Percentiles rank a stretch among this genome's conserved stretches.
Conservation (phyloP, 495 filamentous ascomycete species). For the Trichoderma asperelloides region DNA sequence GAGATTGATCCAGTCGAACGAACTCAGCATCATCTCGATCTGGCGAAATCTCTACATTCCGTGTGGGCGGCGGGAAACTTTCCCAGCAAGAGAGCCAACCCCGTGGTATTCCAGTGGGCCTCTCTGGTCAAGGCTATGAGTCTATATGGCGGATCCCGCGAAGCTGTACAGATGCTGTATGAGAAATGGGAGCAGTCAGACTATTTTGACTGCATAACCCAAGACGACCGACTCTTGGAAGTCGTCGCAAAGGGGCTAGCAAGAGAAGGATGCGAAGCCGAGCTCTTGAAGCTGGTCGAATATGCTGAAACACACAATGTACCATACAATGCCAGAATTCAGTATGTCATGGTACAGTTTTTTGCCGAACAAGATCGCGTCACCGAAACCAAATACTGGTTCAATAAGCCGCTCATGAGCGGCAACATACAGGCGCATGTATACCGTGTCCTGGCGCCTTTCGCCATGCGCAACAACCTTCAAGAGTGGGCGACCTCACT, state of each 20-base stretch:
- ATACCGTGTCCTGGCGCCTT: conserved; percentile 45
- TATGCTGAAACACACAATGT: conserved; percentile 25
- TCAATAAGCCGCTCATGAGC: conserved; percentile 44
- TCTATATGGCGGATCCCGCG: conserved; percentile 47
- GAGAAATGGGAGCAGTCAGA: conserved; percentile 25
- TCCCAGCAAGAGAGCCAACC: background rate
- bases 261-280: conserved; percentile 48
- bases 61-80: background rate
- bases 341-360: conserved; percentile 42
- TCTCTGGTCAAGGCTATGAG: conserved; percentile 47
- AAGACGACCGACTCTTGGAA: background rate
- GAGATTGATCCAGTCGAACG: conserved; percentile 30
- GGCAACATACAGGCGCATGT: conserved; percentile 31
- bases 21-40: conserved; percentile 33
- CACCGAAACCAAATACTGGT: conserved; percentile 53
- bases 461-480: conserved; percentile 44
- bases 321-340: conserved; percentile 26
- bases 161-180: conserved; percentile 45
- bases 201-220: background rate
- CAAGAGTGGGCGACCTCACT: conserved; percentile 54
- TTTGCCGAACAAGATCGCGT: conserved; percentile 43
- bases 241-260: conserved; percentile 49
- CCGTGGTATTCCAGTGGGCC: conserved; percentile 29
- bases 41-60: conserved; percentile 48
- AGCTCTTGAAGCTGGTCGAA: conserved; percentile 35